Evolutionary conservation across 148 eudicot genomes (phyloP), one percentile per base, ranked within the genome.

Genomic region (Rhododendron mucronatum): DNA sequence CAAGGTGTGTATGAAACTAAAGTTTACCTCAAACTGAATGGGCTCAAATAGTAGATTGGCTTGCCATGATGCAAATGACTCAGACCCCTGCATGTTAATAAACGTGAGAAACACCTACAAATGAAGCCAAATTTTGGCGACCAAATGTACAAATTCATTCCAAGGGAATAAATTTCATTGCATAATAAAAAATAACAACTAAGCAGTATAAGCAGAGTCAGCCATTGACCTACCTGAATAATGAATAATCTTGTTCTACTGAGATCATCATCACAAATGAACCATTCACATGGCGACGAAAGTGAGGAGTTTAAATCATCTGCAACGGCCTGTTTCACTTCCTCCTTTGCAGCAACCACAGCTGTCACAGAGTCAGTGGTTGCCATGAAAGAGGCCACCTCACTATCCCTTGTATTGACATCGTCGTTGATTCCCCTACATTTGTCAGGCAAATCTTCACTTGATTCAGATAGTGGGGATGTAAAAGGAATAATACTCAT

Each of bases 11-110:
- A 45, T 26, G 1, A 41, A 14, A 45, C 71, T 1, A 41, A 21
- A 59, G 61, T 71, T 82, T 92, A 94, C 99, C 99, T 97, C 99
- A 73, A 97, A 95, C 84, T 92, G 87, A 85, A 93, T 80, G 39
- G 99, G 99, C 89, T 97, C 99, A 74, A 97, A 97, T 61, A 97
- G 95, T 74, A 97, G 90, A 90, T 97, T 97, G 77, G 99, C 99
- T 88, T 94, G 95, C 99, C 99, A 97, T 45, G 99, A 97, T 28
- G 98, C 92, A 77, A 97, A 26, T 41, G 99, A 91, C 91, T 95
- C 99, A 3, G 98, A 97, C 21, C 99, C 99, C 98, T 96, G 85
- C 26, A 88, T 7, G 21, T 37, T 35, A 57, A 37, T 7, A 84
- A 48, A 44, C 45, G 51, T 81, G 33, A 87, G 89, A 20, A 80